Base-by-base conservation (phyloP, 1,284 basidiomycete genomes). In the Trichosporon sp. region DNA sequence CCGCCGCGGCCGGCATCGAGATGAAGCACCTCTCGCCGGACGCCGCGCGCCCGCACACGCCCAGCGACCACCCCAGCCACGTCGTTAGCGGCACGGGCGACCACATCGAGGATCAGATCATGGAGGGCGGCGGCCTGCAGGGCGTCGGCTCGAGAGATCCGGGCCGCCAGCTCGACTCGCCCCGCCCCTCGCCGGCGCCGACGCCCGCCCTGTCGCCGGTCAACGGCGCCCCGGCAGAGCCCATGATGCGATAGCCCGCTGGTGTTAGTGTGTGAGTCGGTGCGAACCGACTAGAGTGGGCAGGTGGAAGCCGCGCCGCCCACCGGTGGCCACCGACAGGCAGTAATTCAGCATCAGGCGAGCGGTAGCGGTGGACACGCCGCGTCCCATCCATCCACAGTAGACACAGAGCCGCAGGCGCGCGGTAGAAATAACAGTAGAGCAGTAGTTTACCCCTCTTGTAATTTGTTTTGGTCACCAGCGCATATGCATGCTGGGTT, bases 61-160 rank as follows among this genome's bases (percentile, higher is more conserved):
- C 70, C 5, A 65, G 64, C n/a, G 64, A 69, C 56, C 56, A 60
- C 27, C 56, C 56, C 27, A 60, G 56, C 56, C 68, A 69, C 25
- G 68, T 80, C 13, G 69, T 78, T 60, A 79, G 77, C 47, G 74
- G 75, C n/a, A 78, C 80, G 15, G 83, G 82, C 1, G 42, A 80
- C 51, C 79, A 82, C 67, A 80, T 84, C 25, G 83, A 84, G 72
- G 78, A 72, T 8, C 80, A 81, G 62, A 83, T 84, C 12, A 74
- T 81, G 56, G 79, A 84, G 66, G 83, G 83, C 13, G 83, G 83
- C 1, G 83, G 83, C 1, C 75, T 83, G 71, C 80, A 78, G 5
- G 77, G 79, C 32, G 58, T 81, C 42, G 75, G 76, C 1, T 75
- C 75, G 2, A 66, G 78, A 63, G 80, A 75, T 9, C 44, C 62